Conservation (phyloP, 2,329 filamentous ascomycete species). For the Diaporthe longicolla region DNA sequence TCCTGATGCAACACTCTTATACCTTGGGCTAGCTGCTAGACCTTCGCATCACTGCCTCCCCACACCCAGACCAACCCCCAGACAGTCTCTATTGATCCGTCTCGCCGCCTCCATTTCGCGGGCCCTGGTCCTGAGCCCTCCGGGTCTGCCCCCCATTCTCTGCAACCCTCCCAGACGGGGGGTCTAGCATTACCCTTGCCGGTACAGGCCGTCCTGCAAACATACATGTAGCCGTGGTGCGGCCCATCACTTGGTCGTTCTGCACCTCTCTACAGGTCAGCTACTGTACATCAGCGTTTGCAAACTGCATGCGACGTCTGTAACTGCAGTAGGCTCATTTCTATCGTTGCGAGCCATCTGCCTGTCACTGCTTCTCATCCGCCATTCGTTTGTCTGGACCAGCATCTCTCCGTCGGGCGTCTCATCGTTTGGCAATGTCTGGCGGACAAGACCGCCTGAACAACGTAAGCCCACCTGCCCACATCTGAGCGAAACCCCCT, state of each 20-base stretch:
- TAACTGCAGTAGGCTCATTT: slow-evolving; percentile 47
- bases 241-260: slow-evolving; percentile 50
- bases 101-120: slow-evolving; percentile 48
- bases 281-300: slow-evolving; percentile 45
- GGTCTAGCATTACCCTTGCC: slow-evolving; percentile 51
- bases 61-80: slow-evolving; percentile 40
- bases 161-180: slow-evolving; percentile 41
- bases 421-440: slow-evolving; percentile 37
- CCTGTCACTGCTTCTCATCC: slow-evolving; percentile 14
- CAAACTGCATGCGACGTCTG: slow-evolving; percentile 51
- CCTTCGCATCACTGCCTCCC: slow-evolving; percentile 39
- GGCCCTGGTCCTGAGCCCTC: slow-evolving; percentile 45
- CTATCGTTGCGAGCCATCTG: slow-evolving; percentile 38
- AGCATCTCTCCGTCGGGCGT: slow-evolving; percentile 23
- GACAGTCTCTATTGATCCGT: slow-evolving; percentile 41
- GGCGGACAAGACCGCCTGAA: slow-evolving; percentile 1
- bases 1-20: slow-evolving; percentile 39
- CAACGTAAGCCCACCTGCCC: slow-evolving; percentile 38
- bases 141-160: slow-evolving; percentile 45
- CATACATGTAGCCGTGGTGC: slow-evolving; percentile 52
- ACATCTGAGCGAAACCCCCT: background rate
- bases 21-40: slow-evolving; percentile 37
- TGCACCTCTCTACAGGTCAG: slow-evolving; percentile 44
- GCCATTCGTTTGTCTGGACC: slow-evolving; percentile 32
- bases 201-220: slow-evolving; percentile 57